Evolutionary conservation across 768 basidiomycete species (phyloP), one percentile per base, ranked within the genome.

Genomic region (Boletales sp.): DNA sequence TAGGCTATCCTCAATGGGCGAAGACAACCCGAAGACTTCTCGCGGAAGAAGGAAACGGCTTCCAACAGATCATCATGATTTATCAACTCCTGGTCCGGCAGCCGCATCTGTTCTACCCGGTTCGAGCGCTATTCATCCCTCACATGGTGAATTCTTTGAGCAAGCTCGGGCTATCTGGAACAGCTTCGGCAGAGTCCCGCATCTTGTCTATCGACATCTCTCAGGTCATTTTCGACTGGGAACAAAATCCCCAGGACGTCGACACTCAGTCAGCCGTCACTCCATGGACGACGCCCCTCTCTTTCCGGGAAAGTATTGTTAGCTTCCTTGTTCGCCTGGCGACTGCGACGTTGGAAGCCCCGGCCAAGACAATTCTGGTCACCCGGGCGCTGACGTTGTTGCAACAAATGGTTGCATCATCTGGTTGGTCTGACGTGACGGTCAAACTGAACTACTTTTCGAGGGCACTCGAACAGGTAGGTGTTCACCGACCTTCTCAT

Each of bases 81-180:
- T 99, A 97, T 64, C 87, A 94, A 53, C 81, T 99, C 47, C 86
- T 99, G 49, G 86, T 92, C 54, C 88, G 92, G 52, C 93, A 97
- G 52, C 83, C 90, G 0, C 80, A 91, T 45, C 75, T 97, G 9
- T 99, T 97, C 71, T 98, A 87, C 73, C 86, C 90, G 37, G 90
- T 93, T 50, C 87, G 97, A 37, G 87, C 90, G 4, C 74, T 97
- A 9, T 98, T 97, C 69, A 82, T 97, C 13, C 88, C 93, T 0
- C 89, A 94, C 62, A 94, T 99, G 72, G 89, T 94, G 36, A 88
- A 88, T 60, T 90, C 90, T 10, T 74, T 99, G 54, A 79, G 79
- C 46, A 94, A 94, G 66, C 77, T 98, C 7, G 94, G 93, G n/a
- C 79, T 94, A 62, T 79, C 83, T 15, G 69, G 79, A 4, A 75